phyloP scores from a whole-genome alignment of 495 filamentous ascomycete species.

The Xylaria venustula region DNA sequence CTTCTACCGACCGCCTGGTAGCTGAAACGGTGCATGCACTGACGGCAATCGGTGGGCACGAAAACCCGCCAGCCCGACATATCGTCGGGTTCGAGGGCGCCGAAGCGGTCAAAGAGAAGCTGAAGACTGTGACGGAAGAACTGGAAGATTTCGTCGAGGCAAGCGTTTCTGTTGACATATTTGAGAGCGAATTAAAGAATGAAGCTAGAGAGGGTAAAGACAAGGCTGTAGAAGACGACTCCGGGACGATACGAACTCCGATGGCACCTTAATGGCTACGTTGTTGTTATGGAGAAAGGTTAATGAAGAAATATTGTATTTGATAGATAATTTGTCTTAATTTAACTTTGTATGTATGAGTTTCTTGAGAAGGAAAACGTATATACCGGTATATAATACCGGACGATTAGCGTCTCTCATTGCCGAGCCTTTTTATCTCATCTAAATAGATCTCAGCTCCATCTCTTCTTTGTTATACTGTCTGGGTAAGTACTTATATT shows the following conservation, averaged over 20 bases:
- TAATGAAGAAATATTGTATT: no score
- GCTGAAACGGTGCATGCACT: conserved; percentile 91
- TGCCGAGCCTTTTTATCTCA: no score
- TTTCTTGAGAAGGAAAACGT: no score
- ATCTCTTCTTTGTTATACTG: no score
- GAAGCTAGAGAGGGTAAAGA: conserved; percentile 43
- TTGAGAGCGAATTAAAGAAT: conserved; percentile 48
- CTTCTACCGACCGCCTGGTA: conserved; percentile 67
- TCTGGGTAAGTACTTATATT: no score
- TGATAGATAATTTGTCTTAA: no score
- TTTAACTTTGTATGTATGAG: no score
- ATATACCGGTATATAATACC: no score
- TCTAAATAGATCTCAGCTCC: no score
- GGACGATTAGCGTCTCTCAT: no score
- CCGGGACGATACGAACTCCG: neutral
- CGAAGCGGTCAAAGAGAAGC: conserved; percentile 86
- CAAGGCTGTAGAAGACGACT: conserved; percentile 6
- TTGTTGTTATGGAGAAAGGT: neutral
- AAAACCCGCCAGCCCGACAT: conserved; percentile 91
- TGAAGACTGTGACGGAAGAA: conserved; percentile 95
- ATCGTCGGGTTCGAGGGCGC: conserved; percentile 92
- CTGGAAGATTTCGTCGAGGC: conserved; percentile 93
- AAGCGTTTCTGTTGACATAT: conserved; percentile 80
- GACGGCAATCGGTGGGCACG: conserved; percentile 87
- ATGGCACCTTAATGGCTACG: neutral